Conservation (phyloP, 1,284 basidiomycete species). For the Volvariella surrecta region DNA sequence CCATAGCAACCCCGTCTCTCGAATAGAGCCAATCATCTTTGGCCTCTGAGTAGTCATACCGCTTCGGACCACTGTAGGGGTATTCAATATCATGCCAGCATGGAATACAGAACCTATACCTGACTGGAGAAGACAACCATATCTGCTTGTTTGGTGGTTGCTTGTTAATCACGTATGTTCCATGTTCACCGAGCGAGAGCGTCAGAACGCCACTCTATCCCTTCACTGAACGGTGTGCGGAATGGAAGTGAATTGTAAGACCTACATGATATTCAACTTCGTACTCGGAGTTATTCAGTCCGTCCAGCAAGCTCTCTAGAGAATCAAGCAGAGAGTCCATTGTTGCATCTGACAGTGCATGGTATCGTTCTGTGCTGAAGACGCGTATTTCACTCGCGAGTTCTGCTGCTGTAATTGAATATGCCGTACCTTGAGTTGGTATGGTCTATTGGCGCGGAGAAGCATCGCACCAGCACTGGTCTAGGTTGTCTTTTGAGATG, state of each 20-base stretch:
- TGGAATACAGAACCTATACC: slow-evolving; percentile 27
- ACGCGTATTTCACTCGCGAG: slow-evolving; percentile 31
- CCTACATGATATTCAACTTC: slow-evolving; percentile 95
- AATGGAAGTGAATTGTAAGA: slow-evolving; percentile 12
- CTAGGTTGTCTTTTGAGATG: not conserved
- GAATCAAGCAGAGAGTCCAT: slow-evolving; percentile 81
- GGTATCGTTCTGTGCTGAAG: slow-evolving; percentile 65
- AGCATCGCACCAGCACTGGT: slow-evolving; percentile 16
- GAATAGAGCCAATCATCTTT: slow-evolving; percentile 71
- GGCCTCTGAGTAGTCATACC: slow-evolving; percentile 68
- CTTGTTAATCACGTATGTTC: slow-evolving; percentile 99
- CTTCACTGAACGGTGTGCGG: not conserved
- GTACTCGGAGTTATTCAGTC: slow-evolving; percentile 42
- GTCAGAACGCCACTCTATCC: slow-evolving; percentile 76
- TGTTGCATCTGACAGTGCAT: slow-evolving; percentile 68
- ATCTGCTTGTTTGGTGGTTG: slow-evolving; percentile 99
- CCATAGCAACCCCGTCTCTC: slow-evolving; percentile 58
- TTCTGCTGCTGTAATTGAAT: slow-evolving; percentile 1
- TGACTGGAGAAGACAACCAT: slow-evolving; percentile 91
- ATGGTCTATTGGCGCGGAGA: slow-evolving; percentile 41
- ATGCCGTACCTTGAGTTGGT: slow-evolving; percentile 33
- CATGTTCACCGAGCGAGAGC: slow-evolving; percentile 71
- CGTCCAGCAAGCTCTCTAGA: slow-evolving; percentile 75
- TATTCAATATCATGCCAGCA: slow-evolving; percentile 3
- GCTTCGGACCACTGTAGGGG: slow-evolving; percentile 69